Conservation (phyloP, 1,284 basidiomycete genomes). For the Fistulina hepatica region DNA sequence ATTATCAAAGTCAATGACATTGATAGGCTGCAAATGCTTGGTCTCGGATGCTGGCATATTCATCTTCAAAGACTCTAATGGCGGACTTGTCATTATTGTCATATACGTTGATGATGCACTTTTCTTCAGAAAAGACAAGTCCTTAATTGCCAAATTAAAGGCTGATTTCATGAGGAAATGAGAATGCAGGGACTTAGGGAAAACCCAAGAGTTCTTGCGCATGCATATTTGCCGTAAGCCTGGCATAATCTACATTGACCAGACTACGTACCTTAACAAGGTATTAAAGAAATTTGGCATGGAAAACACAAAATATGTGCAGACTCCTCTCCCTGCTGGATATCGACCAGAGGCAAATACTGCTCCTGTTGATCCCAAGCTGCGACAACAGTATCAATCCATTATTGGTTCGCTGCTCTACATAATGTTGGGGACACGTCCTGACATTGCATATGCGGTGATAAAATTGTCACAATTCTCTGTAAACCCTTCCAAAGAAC, state of each 20-base stretch:
- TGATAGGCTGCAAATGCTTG: no score
- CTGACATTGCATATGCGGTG: conserved; percentile 23
- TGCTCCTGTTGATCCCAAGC: conserved; percentile 2
- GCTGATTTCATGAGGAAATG: no score
- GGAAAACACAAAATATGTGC: conserved; percentile 2
- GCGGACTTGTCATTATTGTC: no score
- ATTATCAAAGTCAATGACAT: no score
- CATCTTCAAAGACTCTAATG: no score
- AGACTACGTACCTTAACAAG: conserved; percentile 7
- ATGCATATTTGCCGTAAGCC: background rate
- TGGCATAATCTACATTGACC: conserved; percentile 4
- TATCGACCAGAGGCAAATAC: conserved; percentile 4
- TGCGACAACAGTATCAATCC: conserved; percentile 5
- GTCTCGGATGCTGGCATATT: no score
- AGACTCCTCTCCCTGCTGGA: conserved; percentile 8
- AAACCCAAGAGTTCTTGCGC: conserved; percentile 1
- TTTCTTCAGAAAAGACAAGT: no score
- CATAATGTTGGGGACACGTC: conserved; percentile 22
- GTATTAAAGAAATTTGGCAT: conserved; percentile 6
- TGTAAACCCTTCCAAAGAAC: conserved; percentile 16
- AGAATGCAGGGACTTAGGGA: no score
- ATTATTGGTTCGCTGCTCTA: conserved; percentile 23
- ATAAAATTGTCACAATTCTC: conserved; percentile 15
- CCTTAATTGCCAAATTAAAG: no score
- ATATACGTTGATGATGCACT: no score